Base-by-base conservation (phyloP, 2,329 filamentous ascomycete species). In the Aspergillus sp. region DNA sequence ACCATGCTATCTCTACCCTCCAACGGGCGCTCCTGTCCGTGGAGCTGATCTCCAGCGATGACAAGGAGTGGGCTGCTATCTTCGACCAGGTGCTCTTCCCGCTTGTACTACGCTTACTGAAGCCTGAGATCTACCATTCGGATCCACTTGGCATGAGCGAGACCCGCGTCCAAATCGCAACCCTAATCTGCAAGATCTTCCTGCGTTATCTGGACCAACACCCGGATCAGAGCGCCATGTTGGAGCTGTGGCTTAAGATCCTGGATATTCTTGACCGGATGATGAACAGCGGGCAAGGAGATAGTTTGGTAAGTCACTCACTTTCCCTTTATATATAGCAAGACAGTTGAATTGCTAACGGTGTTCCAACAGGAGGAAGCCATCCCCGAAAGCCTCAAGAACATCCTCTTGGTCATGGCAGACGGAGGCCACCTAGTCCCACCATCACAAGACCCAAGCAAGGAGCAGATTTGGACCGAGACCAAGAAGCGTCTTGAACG, bases 41-140 rank as follows among this genome's bases (percentile, higher is more conserved):
- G 0, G 84, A 93, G 50, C 76, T 97, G 35, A 88, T 85, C 1
- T 85, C 85, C n/a, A 81, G 78, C 42, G 85, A 93, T 51, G 86
- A 94, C 59, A 81, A 87, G 54, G 88, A 94, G 69, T 97, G 93
- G 91, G 93, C 85, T 0, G 87, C 88, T 36, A 96, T 98, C 44
- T 98, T 98, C 66, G 82, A 83, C 52, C 86, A 96, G 62, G 90
- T 97, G 1, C 75, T 98, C 10, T 96, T 98, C 67, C 93, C 93
- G 1, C 75, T 98, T 9, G 91, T 97, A 52, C 76, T 85, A 33
- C 81, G 86, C 52, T 77, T 98, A 2, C 75, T 98, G 10, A 96
- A 95, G 65, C 93, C 93, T 1, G 93, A 98, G 67, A 85, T 96
- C 7, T 96, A 94, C 65, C 88, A 90, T 45, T 85, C 85, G 1